Base-by-base conservation (phyloP, 2,329 filamentous ascomycete genomes). In the Arthrobotrys sphaeroides region DNA sequence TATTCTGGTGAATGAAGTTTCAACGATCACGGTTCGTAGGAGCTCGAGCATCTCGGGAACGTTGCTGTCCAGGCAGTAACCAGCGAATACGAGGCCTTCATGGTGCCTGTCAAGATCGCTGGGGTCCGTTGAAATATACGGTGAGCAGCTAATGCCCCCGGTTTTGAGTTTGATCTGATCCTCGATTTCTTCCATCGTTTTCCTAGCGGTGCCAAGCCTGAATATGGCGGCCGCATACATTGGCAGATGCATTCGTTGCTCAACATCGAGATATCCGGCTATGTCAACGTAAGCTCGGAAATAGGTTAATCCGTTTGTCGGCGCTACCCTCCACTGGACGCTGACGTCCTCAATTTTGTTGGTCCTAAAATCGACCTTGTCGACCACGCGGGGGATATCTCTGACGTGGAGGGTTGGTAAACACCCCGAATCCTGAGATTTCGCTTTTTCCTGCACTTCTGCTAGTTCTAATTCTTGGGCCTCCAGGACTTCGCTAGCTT, bases 141-240 rank as follows among this genome's bases (percentile, higher is more conserved):
- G 94, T 0, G 91, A 90, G 13, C 96, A 89, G 1, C 90, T 91
- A 38, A 99, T 88, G 7, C 95, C 95, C 18, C 95, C 95, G 0
- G 95, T 98, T 84, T 96, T 96, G 28, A 98, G 87, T 82, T 98
- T 98, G 82, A 99, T 97, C 66, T 94, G 84, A 80, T 98, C 95
- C 82, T 99, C 95, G 60, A 98, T 88, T 82, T 97, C 90, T 82
- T 97, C 95, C 91, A 97, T 97, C 0, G 90, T 89, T 86, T 91
- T 91, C 73, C 90, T 88, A 79, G 91, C 91, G 1, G 94, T 99
- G 12, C 95, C 95, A 6, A 99, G 87, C 18, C 95, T 90, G 91
- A 97, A 95, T 76, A 99, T 90, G 38, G 91, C 90, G 81, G 97
- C 94, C 12, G 92, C 93, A 81, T 98, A 98, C 0, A 99, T 84